phyloP scores from a whole-genome alignment of 305 asterid genomes.

The Solanum hybrid region DNA sequence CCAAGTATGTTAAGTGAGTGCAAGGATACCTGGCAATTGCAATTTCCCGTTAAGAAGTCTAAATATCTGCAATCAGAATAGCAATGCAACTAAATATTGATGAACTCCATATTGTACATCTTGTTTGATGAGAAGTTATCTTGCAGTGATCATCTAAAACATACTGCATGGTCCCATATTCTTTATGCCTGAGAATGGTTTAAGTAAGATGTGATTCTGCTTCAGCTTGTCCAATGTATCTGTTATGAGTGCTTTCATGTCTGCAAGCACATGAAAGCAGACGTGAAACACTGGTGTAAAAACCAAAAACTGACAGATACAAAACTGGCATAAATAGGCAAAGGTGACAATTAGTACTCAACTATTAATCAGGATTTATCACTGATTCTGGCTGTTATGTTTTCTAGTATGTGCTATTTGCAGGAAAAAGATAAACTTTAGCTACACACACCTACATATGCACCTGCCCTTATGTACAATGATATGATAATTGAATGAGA shows the following conservation, averaged over 20 bases:
- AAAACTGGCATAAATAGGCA: background rate
- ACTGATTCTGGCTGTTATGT: background rate
- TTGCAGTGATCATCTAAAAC: background rate
- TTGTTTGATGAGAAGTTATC: background rate
- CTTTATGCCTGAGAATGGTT: background rate
- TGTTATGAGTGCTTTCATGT: background rate
- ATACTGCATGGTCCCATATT: background rate
- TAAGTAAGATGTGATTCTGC: background rate
- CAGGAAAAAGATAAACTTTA: background rate
- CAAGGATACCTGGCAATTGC: background rate
- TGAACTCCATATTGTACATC: background rate
- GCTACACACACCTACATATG: background rate
- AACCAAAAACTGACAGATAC: background rate
- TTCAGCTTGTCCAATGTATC: background rate
- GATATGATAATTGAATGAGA: background rate
- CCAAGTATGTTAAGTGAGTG: slow-evolving; percentile 25
- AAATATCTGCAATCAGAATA: background rate
- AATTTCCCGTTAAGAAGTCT: background rate
- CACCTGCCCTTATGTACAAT: background rate
- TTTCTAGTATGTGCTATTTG: background rate
- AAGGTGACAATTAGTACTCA: background rate
- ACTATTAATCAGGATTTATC: background rate
- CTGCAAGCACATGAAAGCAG: too few species aligned
- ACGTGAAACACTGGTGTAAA: background rate
- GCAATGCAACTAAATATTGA: background rate